phyloP scores from a whole-genome alignment of 1,139 yeast species.

The Geotrichum citri-aurantii region DNA sequence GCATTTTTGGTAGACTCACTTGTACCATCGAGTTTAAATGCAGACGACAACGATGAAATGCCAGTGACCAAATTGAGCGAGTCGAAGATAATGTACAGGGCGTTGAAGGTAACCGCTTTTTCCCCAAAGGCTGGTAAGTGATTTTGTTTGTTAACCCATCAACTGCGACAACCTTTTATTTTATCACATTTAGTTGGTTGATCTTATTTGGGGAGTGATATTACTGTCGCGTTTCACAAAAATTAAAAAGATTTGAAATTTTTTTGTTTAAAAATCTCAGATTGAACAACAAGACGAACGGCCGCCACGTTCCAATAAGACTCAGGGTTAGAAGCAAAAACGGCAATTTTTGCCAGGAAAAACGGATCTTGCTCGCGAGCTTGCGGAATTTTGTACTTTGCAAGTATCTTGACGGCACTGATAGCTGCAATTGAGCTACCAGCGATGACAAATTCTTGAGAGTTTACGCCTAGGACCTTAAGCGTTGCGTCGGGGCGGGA shows the following conservation, averaged over 20 bases:
- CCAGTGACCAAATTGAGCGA: constrained; percentile 11
- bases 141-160: neutral
- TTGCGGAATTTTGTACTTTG: constrained; percentile 2
- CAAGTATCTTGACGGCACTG: constrained; percentile 2
- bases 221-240: neutral
- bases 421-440: constrained; percentile 13
- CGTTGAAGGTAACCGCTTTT: neutral
- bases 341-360: neutral
- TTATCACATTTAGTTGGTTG: neutral
- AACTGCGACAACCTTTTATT: constrained; percentile 8
- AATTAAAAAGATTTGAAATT: constrained; percentile 1
- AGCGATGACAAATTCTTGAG: constrained; percentile 1
- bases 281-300: constrained; percentile 4
- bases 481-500: neutral
- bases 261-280: neutral
- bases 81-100: constrained; percentile 1
- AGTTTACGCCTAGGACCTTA: neutral
- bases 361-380: neutral
- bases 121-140: neutral
- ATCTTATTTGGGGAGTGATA: neutral
- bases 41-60: constrained; percentile 7
- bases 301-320: constrained; percentile 15
- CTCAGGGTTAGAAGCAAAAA: constrained; percentile 9
- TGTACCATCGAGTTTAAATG: constrained; percentile 8
- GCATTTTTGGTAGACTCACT: constrained; percentile 2